Conservation (phyloP, 495 filamentous ascomycete genomes). For the Thozetella sp. region DNA sequence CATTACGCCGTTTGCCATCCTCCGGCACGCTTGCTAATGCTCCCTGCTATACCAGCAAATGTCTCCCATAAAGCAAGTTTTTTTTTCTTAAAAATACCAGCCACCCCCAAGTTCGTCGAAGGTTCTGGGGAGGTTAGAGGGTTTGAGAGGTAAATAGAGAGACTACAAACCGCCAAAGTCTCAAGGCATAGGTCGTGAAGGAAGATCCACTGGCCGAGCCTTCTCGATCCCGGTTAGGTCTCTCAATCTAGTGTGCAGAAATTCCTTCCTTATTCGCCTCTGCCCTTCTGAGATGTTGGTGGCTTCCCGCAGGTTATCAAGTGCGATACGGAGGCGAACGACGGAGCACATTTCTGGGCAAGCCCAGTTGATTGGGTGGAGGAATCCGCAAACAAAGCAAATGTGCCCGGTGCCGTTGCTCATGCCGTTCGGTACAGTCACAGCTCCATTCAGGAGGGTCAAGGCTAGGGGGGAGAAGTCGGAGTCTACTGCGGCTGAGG, state of each 20-base stretch:
- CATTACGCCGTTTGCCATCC: no score
- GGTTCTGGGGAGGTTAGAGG: no score
- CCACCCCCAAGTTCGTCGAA: no score
- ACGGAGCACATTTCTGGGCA: slow-evolving; percentile 34
- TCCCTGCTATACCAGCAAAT: no score
- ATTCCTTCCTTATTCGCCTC: neutral
- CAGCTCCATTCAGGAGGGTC: neutral
- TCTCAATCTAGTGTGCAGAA: slow-evolving; percentile 12
- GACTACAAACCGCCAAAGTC: neutral
- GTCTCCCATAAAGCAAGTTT: no score
- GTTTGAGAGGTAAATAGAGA: neutral
- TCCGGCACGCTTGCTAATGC: no score
- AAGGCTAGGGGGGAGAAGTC: no score
- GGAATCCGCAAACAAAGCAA: slow-evolving; percentile 31
- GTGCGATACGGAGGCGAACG: slow-evolving; percentile 20
- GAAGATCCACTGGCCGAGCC: neutral
- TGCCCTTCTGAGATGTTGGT: neutral
- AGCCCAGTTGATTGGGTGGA: slow-evolving; percentile 19
- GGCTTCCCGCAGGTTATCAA: slow-evolving; percentile 15
- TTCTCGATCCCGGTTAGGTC: neutral
- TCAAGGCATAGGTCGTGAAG: neutral
- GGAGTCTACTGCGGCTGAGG: no score
- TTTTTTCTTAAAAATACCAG: no score
- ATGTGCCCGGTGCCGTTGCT: slow-evolving; percentile 4
- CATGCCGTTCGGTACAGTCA: slow-evolving; percentile 10